Percentiles rank a stretch among this genome's conserved stretches.
These are phyloP conservation scores for Euphorbia pulcherrima DNA, from an alignment of 345 rosid species.

Conservation along the genomic window DNA sequence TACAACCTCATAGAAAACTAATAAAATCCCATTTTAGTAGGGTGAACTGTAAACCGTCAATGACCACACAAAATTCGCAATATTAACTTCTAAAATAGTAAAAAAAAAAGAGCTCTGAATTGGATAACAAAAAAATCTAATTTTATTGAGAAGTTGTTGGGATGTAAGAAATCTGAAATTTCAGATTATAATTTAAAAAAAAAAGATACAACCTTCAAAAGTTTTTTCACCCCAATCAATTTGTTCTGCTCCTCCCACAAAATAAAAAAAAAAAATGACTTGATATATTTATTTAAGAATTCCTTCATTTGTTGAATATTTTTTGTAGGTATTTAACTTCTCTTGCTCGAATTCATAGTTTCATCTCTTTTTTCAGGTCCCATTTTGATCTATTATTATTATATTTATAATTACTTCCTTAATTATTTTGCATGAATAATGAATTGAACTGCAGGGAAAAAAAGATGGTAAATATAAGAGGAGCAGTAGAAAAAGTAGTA, in stretches of 20 bases:
- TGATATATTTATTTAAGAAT: background rate
- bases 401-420: no score
- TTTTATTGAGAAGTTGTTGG: background rate
- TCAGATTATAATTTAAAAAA: no score
- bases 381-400: no score
- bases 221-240: background rate
- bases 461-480: constrained; percentile 47
- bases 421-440: no score
- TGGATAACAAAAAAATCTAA: background rate
- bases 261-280: background rate
- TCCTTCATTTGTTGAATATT: background rate
- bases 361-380: background rate
- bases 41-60: background rate
- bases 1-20: background rate
- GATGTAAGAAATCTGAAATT: background rate
- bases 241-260: background rate
- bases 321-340: background rate
- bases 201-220: background rate
- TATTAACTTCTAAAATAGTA: constrained; percentile 7
- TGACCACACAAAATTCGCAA: background rate
- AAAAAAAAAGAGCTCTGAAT: background rate
- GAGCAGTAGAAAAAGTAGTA: constrained; percentile 20
- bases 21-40: background rate
- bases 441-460: constrained; percentile 7
- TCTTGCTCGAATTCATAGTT: background rate